Base-by-base conservation (phyloP, 2,329 filamentous ascomycete species). In the Neocucurbitaria cava region DNA sequence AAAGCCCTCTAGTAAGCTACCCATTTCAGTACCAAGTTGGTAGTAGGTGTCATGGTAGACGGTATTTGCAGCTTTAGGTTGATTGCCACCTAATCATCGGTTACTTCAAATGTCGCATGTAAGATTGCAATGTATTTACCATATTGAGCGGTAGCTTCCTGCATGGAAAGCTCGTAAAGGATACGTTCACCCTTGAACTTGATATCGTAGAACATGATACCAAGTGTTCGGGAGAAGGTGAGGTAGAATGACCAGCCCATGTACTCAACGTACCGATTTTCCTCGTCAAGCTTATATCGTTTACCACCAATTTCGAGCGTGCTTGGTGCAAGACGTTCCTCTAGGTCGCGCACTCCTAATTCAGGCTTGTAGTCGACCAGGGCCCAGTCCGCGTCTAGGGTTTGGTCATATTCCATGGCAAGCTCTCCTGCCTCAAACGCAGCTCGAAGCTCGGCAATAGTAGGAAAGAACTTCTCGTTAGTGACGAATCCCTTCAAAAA, bases 71-170 rank as follows among this genome's bases (percentile, higher is more conserved):
- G 31, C 31, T 35, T 35, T 35, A 35, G 31, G 31, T 17, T 35
- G 31, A 13, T 35, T 35, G 5, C 31, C 31, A 35, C 13, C 31
- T 35, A 17, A 35, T 35, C 4, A 35, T 35, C 5, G 3, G 31
- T 35, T 35, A 35, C 31, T 35, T 13, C 31, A 23, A 21, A 23
- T 40, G 5, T 7, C 36, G 13, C 1, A 40, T 40, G 21, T 8
- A 31, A 23, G 6, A 20, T 17, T 10, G 15, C 21, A 17, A 17
- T 21, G 7, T 11, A 49, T 24, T 31, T 26, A 6, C 80, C 81
- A 50, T 84, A 84, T 50, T 84, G 82, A 0, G 82, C 80, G 7
- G 83, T 71, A 0, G 83, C 83, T 62, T 86, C 83, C 66, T 86
- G 81, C 3, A 86, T 73, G 1, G 79, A 79, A 1, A 87, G 73